These are phyloP conservation scores for Cystofilobasidium macerans DNA, from an alignment of 768 basidiomycete genomes.

Conservation along the genomic window DNA sequence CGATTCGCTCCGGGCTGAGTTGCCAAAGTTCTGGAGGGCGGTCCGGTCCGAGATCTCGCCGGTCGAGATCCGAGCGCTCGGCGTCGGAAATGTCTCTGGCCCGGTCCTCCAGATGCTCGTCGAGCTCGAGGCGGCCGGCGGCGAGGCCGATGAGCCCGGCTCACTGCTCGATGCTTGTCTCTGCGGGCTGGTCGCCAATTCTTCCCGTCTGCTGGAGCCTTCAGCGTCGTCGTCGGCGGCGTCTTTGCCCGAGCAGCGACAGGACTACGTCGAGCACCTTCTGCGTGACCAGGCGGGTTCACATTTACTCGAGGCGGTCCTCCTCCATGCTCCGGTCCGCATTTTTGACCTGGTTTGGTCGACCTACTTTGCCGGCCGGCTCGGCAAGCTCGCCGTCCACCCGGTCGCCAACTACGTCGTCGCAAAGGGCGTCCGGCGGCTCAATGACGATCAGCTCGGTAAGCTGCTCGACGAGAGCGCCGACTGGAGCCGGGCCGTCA, in stretches of 20 bases:
- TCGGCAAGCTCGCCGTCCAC: constrained; percentile 63
- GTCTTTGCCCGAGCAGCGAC: too few relatives aligned
- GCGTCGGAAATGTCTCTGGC: constrained; percentile 57
- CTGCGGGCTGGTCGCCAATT: constrained; percentile 61
- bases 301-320: constrained; percentile 73
- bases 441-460: constrained; percentile 49
- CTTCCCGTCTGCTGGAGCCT: constrained; percentile 50
- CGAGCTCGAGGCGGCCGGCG: constrained; percentile 65
- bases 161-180: constrained; percentile 74
- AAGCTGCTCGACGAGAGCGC: constrained; percentile 47
- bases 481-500: constrained; percentile 41
- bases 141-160: constrained; percentile 48
- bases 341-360: constrained; percentile 63
- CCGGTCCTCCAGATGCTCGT: constrained; percentile 55
- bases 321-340: constrained; percentile 50
- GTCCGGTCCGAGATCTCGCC: constrained; percentile 49
- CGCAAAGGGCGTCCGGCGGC: constrained; percentile 60
- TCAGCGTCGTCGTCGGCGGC: too few relatives aligned
- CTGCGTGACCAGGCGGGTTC: constrained; percentile 79
- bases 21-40: constrained; percentile 44
- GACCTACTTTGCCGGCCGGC: constrained; percentile 60
- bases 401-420: constrained; percentile 92
- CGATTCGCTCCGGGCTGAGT: constrained; percentile 44
- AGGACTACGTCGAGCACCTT: constrained; percentile 70
- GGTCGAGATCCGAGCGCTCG: constrained; percentile 68